Conservation (phyloP, 768 basidiomycete genomes). For the Naematelia aurantialba region DNA sequence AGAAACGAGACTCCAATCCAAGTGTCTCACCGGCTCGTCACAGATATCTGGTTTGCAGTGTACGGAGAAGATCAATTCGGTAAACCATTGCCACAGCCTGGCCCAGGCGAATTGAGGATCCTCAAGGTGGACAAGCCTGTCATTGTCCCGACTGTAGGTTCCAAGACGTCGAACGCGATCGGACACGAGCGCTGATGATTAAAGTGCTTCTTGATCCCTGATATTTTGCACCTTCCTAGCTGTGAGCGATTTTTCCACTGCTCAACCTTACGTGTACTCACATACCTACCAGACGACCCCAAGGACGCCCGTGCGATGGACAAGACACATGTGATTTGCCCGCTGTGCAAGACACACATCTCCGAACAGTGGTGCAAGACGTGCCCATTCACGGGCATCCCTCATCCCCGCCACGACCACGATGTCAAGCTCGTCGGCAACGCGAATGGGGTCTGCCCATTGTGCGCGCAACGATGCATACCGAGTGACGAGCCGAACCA, state of each 20-base stretch:
- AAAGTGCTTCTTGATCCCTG: conserved; percentile 17
- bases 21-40: conserved; percentile 23
- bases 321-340: conserved; percentile 10
- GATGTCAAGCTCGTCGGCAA: conserved; percentile 2
- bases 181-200: neutral
- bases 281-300: neutral
- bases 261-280: neutral
- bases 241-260: conserved; percentile 8
- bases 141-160: conserved; percentile 37
- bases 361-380: conserved; percentile 14
- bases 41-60: conserved; percentile 38
- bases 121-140: conserved; percentile 26
- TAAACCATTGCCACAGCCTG: conserved; percentile 9
- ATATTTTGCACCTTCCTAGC: conserved; percentile 11
- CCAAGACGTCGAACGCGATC: neutral
- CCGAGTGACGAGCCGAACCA: neutral
- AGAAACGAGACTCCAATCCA: conserved; percentile 16
- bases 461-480: neutral
- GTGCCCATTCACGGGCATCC: conserved; percentile 8
- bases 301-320: neutral
- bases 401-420: conserved; percentile 2
- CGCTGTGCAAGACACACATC: conserved; percentile 17
- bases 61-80: conserved; percentile 31
- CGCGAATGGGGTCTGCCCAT: conserved; percentile 3
- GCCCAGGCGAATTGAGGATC: conserved; percentile 29